A percentile compares a stretch with the other conserved stretches of the same genome.
These are phyloP conservation scores for Globisporangium okanoganense DNA, from an alignment of 352 stramenopile species.

Conservation along the genomic window DNA sequence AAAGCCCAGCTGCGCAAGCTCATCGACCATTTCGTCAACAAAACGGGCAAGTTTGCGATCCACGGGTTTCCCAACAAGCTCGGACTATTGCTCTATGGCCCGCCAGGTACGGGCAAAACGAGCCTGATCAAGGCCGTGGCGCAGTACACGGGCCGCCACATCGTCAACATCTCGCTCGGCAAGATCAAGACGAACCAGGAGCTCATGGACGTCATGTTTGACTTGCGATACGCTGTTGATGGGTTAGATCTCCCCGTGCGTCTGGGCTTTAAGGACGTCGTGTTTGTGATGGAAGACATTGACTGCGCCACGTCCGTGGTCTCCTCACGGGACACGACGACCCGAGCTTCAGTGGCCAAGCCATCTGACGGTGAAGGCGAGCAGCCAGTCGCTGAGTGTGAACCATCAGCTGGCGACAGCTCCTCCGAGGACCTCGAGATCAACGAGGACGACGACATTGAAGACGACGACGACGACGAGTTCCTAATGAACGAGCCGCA, in stretches of 20 bases:
- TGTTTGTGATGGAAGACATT: slow-evolving; percentile 73
- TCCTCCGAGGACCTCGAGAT: slow-evolving; percentile 4
- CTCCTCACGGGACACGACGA: slow-evolving; percentile 12
- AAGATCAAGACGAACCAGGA: slow-evolving; percentile 64
- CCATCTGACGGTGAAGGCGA: background rate
- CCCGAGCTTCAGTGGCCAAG: background rate
- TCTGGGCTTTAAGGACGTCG: slow-evolving; percentile 52
- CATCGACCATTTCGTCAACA: slow-evolving; percentile 55
- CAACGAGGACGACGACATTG: slow-evolving; percentile 1
- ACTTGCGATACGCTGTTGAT: slow-evolving; percentile 31
- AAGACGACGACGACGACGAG: background rate
- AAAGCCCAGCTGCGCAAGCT: slow-evolving; percentile 56
- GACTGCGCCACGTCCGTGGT: slow-evolving; percentile 55
- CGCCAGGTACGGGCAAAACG: slow-evolving; percentile 84
- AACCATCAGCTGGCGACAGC: background rate
- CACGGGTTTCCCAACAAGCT: slow-evolving; percentile 83
- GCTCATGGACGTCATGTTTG: slow-evolving; percentile 51
- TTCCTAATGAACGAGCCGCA: background rate
- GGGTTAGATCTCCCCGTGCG: slow-evolving; percentile 39
- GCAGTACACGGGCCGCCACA: slow-evolving; percentile 56
- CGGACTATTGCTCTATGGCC: slow-evolving; percentile 75
- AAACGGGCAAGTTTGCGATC: slow-evolving; percentile 77
- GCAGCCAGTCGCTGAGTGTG: slow-evolving; percentile 1
- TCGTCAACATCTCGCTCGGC: slow-evolving; percentile 48
- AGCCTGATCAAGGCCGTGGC: slow-evolving; percentile 81